Evolutionary conservation across 176 grass and related monocot species (phyloP), one percentile per base, ranked within the genome.

Genomic region (Zoysia japonica): DNA sequence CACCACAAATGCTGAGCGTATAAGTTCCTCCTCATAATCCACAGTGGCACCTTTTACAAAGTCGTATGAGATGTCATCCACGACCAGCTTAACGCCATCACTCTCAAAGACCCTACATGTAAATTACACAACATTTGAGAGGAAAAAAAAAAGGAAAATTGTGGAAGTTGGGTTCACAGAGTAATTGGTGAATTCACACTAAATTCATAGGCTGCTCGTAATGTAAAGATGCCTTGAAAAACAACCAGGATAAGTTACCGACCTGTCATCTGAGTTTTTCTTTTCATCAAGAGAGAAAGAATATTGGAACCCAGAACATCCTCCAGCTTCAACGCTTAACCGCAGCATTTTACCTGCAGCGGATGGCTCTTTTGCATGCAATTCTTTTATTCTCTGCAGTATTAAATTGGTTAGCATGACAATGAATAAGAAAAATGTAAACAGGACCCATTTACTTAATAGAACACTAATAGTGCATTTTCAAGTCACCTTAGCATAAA

Each of bases 251-350:
- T 9, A 75, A 42, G 75, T 64, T 0, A 10, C 55, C 49, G 53
- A 84, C 87, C 61, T 69, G 57, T 88, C 87, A 38, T 88, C 87
- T 65, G 63, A 52, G 50, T 76, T 88, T 84, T 80, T 80, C 74
- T 85, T 93, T 69, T 74, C 59, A 87, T 94, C 96, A 35, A 98
- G 86, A 63, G 56, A 35, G 87, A 97, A 97, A 48, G 83, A 87
- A 90, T 97, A 97, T 71, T 97, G 90, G 68, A 97, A 97, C 42
- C 93, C 93, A 77, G 88, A 97, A 79, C 93, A 97, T 65, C 90
- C 93, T 87, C 96, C 96, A 62, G 92, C 87, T 87, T 98, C 92
- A 60, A 98, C 90, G 3, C 88, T 83, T 55, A 98, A 77, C 14
- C 92, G 88, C 61, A 98, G 72, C 92, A 98, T 94, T 81, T 90